Conservation (phyloP, 1,284 basidiomycete species). For the Cerioporus squamosus region DNA sequence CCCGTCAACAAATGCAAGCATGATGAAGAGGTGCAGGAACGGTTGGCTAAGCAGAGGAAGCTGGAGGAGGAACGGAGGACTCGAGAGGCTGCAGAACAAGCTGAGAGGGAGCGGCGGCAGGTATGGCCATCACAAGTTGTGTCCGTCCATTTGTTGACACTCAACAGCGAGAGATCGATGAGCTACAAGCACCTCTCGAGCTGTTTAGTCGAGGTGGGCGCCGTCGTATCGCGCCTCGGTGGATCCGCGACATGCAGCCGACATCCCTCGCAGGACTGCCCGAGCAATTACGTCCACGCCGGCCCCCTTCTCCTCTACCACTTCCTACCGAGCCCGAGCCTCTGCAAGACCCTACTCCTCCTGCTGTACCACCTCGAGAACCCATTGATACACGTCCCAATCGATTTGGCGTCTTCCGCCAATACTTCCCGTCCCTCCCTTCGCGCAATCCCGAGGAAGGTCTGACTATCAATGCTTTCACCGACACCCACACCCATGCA, state of each 20-base stretch:
- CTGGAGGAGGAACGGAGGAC: no score
- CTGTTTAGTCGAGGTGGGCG: conserved; percentile 1
- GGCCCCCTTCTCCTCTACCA: neutral
- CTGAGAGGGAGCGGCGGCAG: no score
- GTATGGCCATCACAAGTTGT: no score
- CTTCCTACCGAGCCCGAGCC: neutral
- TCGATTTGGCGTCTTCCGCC: conserved; percentile 9
- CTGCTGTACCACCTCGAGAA: neutral
- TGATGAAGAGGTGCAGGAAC: no score
- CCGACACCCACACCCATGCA: neutral
- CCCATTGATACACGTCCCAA: conserved; percentile 3
- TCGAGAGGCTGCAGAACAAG: no score
- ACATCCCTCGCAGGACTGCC: conserved; percentile 7
- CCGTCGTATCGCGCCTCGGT: neutral
- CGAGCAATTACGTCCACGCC: neutral
- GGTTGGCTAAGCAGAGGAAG: no score
- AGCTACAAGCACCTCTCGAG: no score
- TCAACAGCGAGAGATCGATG: no score
- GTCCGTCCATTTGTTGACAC: no score
- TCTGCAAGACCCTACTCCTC: neutral
- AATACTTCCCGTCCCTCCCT: neutral
- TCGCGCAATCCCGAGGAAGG: conserved; percentile 10
- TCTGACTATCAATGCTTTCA: neutral
- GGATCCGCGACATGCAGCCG: conserved; percentile 5
- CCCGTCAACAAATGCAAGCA: no score